phyloP scores from a whole-genome alignment of 2,329 filamentous ascomycete genomes.

The Aphanocladium album region DNA sequence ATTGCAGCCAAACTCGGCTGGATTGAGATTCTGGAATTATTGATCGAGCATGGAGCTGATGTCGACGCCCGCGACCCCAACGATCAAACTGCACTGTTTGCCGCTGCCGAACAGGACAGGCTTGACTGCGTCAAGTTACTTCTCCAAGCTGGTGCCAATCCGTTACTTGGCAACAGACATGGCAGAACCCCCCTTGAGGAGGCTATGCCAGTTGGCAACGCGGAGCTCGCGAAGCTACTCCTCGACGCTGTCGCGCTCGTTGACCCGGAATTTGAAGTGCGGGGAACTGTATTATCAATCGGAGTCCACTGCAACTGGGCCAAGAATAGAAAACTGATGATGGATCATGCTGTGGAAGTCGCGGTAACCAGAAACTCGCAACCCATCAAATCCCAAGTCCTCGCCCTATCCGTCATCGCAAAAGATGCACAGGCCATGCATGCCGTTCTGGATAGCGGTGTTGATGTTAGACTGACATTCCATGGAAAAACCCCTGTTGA shows the following conservation, averaged over 20 bases:
- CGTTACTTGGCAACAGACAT: neutral
- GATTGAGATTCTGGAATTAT: neutral
- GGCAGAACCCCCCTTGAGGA: neutral
- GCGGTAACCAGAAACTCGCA: neutral
- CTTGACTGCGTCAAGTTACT: neutral
- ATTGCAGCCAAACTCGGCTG: neutral
- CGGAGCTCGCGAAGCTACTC: neutral
- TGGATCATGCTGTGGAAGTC: neutral
- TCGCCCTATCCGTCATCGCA: neutral
- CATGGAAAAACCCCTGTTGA: neutral
- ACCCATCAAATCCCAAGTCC: neutral
- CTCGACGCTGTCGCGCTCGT: neutral
- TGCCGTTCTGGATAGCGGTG: neutral
- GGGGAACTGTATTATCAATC: neutral
- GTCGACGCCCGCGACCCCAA: neutral
- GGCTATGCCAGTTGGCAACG: neutral
- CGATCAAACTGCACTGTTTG: neutral
- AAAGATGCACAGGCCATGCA: neutral
- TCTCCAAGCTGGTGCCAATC: neutral
- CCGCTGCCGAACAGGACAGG: neutral
- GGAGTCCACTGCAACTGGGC: neutral
- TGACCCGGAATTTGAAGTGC: neutral
- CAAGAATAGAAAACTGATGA: neutral
- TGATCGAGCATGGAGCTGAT: neutral
- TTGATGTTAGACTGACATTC: neutral